Base-by-base conservation (phyloP, 352 stramenopile species). In the Phytophthora ohioensis region DNA sequence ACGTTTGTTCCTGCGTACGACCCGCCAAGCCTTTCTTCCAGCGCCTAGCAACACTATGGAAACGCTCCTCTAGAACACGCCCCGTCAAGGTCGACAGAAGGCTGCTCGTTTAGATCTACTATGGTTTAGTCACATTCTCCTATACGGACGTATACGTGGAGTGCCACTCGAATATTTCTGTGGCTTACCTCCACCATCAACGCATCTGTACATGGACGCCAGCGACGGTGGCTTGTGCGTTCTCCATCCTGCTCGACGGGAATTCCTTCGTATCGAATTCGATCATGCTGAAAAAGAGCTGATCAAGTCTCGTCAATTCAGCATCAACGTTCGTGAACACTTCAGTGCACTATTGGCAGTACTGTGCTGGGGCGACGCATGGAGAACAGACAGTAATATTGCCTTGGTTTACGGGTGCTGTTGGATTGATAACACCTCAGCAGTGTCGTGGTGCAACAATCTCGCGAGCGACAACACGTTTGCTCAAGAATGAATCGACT, bases 321-420 rank as follows among this genome's bases (percentile, higher is more conserved):
- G 9, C 15, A 77, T 77, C 27, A 77, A 70, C 36, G 47, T 64
- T 1, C 31, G 69, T 2, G 69, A 77, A 32, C 57, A 65, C 31
- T 30, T 66, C 10, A 58, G 58, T 45, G 46, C 58, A 10, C 5
- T 42, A 7, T 30, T 65, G 0, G 46, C 36, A 13, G 47, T 45
- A 27, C 4, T 66, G 10, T 46, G 17, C 9, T 66, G 47, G 47
- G 58, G 47, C 11, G 9, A 8, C 1, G 4, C 2, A 2, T 66
- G 48, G 58, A 32, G 30, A 17, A 15, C 5, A n/a, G 3, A 17
- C 1, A 11, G 10, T 6, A n/a, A 3, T 27, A 9, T 3, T n/a
- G 9, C 42, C 3, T 13, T 52, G 3, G 5, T 34, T 8, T 47
- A 66, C 30, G n/a, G 59, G 13, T 21, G 48, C 1, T 17, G 21